Conservation (phyloP, 2,329 filamentous ascomycete species). For the Alternaria hordeiaustralica region DNA sequence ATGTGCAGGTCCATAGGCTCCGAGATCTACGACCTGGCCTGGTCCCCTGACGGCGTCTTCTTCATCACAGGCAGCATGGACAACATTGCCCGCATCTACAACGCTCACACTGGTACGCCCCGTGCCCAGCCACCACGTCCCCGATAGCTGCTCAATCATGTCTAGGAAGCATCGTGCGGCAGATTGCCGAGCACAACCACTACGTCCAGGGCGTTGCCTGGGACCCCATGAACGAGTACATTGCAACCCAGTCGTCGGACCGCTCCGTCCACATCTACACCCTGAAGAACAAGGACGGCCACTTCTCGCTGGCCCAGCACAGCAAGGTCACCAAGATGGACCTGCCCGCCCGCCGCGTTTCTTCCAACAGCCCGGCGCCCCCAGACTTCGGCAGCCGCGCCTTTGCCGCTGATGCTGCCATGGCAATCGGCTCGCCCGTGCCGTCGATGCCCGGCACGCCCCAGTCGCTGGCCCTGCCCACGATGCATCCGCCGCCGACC, state of each 20-base stretch:
- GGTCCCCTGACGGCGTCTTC: slow-evolving; percentile 95
- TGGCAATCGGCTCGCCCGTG: slow-evolving; percentile 75
- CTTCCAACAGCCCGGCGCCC: slow-evolving; percentile 89
- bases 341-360: slow-evolving; percentile 86
- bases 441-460: slow-evolving; percentile 94
- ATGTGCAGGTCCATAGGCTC: slow-evolving; percentile 96
- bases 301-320: slow-evolving; percentile 81
- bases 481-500: slow-evolving; percentile 92
- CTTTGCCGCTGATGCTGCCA: slow-evolving; percentile 62
- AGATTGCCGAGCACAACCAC: slow-evolving; percentile 96
- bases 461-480: slow-evolving; percentile 80
- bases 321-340: slow-evolving; percentile 90
- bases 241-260: slow-evolving; percentile 97
- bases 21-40: slow-evolving; percentile 97
- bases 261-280: slow-evolving; percentile 98
- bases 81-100: slow-evolving; percentile 96
- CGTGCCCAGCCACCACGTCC: slow-evolving; percentile 10
- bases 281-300: slow-evolving; percentile 93
- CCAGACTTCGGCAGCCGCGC: slow-evolving; percentile 76
- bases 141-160: slow-evolving; percentile 21
- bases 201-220: slow-evolving; percentile 98
- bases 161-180: slow-evolving; percentile 66
- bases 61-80: slow-evolving; percentile 99
- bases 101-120: slow-evolving; percentile 79
- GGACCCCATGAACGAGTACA: slow-evolving; percentile 98